These are phyloP conservation scores for Cryptococcus amylolentus DNA, from an alignment of 1,284 basidiomycete genomes.

Conservation along the genomic window DNA sequence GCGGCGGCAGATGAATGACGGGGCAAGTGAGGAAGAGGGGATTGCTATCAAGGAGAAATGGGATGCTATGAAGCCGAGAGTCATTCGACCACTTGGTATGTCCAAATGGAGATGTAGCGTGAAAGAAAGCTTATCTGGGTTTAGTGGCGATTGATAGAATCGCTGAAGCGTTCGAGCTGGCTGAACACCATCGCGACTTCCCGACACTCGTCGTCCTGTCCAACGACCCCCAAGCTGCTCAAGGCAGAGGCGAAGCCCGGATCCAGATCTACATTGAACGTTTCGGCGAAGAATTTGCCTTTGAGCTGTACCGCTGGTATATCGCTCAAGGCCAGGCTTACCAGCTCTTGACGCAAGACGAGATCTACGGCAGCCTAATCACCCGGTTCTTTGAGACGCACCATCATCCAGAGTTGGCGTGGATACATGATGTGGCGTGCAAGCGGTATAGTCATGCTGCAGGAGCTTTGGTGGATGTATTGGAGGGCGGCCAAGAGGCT, in stretches of 20 bases:
- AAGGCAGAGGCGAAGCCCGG: constrained; percentile 26
- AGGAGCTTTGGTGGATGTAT: constrained; percentile 60
- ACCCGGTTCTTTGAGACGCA: constrained; percentile 69
- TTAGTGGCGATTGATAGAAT: constrained; percentile 61
- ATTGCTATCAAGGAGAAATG: constrained; percentile 33
- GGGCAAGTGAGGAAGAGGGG: constrained; percentile 36
- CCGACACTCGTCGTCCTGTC: constrained; percentile 75
- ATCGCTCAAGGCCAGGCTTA: constrained; percentile 56
- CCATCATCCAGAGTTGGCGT: constrained; percentile 67
- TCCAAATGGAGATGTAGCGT: not conserved
- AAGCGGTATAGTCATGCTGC: constrained; percentile 65
- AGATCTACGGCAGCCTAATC: constrained; percentile 61
- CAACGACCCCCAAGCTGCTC: constrained; percentile 52
- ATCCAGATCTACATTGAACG: constrained; percentile 67
- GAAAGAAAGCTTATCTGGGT: constrained; percentile 42
- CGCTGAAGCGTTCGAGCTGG: constrained; percentile 70
- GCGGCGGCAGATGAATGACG: constrained; percentile 35
- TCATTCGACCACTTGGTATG: constrained; percentile 46
- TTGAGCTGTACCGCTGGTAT: constrained; percentile 74
- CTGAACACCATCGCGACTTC: constrained; percentile 82
- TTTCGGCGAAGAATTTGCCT: constrained; percentile 80
- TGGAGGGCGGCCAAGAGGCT: not conserved
- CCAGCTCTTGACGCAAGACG: constrained; percentile 69
- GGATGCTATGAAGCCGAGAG: constrained; percentile 37
- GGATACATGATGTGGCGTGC: constrained; percentile 84